Base-by-base conservation (phyloP, 2,329 filamentous ascomycete genomes). In the Raffaelea deltoideospora region DNA sequence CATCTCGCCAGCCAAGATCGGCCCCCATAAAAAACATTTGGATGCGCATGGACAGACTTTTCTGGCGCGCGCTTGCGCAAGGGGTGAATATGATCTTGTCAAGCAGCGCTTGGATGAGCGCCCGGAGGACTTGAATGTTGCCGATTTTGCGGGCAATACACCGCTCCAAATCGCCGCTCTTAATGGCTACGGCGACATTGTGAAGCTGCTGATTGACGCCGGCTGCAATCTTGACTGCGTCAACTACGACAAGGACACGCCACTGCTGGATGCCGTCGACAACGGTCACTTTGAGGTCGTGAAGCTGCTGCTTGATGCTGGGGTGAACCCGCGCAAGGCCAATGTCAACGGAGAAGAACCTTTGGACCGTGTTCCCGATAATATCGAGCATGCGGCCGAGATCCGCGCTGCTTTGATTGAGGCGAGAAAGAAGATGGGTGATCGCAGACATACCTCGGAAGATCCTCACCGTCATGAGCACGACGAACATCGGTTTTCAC, bases 71-170 rank as follows among this genome's bases (percentile, higher is more conserved):
- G 86, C 88, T 21, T 93, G 86, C 55, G 83, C 87, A 27, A 77
- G 79, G 47, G 85, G 86, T 35, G 84, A 92, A 51, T 71, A 90
- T 38, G 82, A 88, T 2, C 65, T 67, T 10, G 86, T 84, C 14
- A 87, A 82, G 53, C 69, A 73, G 47, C 73, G 82, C 43, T 69
- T 86, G 23, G 64, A 70, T 9, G 83, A 92, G 52, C 73, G 86
- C 17, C 86, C 85, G 0, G 83, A 92, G 43, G 86, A 96, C 55
- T 58, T 96, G 37, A 83, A 98, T 47, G 72, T 87, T 40, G 76
- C 83, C 19, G 90, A 98, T 52, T 92, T 94, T 53, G 90, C 90
- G 13, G 84, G 85, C n/a, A 96, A 96, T 50, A 92, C 88, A 1
- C 90, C 90, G 19, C 65, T 98, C 24, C 90, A 98, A 55, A 90